phyloP scores from a whole-genome alignment of 371 early-diverging fungal species.

The Rhizopus sp. region DNA sequence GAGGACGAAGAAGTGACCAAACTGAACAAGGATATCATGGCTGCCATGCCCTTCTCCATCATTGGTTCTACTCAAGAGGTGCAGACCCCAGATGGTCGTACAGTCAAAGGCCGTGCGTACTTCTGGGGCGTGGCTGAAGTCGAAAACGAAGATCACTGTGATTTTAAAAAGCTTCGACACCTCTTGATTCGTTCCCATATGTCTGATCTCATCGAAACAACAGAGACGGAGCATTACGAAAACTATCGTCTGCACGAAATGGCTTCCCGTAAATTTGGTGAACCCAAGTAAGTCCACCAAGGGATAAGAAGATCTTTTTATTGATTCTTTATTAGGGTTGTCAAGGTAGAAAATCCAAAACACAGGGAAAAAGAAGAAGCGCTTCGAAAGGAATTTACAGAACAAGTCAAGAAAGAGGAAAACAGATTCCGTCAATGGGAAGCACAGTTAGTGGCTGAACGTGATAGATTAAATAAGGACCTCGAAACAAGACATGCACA shows the following conservation, averaged over 20 bases:
- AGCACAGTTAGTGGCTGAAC: conserved; percentile 90
- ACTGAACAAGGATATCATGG: conserved; percentile 76
- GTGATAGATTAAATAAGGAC: conserved; percentile 96
- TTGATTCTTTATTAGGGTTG: conserved; percentile 35
- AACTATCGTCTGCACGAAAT: conserved; percentile 76
- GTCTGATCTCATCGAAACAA: conserved; percentile 83
- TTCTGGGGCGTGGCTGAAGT: conserved; percentile 92
- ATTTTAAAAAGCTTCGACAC: conserved; percentile 89
- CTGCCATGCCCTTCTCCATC: conserved; percentile 91
- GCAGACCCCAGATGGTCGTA: conserved; percentile 62
- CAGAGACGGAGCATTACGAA: conserved; percentile 89
- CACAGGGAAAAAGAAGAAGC: conserved; percentile 94
- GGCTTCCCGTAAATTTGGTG: conserved; percentile 76
- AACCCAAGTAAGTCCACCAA: conserved; percentile 56
- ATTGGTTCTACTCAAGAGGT: conserved; percentile 88
- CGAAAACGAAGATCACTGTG: conserved; percentile 85
- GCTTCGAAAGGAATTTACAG: conserved; percentile 88
- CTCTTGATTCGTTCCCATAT: conserved; percentile 91
- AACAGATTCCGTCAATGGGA: conserved; percentile 94
- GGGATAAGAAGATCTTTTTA: not conserved
- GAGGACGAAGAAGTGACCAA: conserved; percentile 77
- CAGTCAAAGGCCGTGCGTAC: conserved; percentile 85
- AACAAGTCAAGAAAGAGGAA: conserved; percentile 92
- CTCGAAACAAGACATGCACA: conserved; percentile 91
- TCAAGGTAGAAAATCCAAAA: conserved; percentile 76